Percentiles rank a stretch among this genome's conserved stretches.
Conservation (phyloP, 1,284 basidiomycete species). For the Apiotrichum laibachii region DNA sequence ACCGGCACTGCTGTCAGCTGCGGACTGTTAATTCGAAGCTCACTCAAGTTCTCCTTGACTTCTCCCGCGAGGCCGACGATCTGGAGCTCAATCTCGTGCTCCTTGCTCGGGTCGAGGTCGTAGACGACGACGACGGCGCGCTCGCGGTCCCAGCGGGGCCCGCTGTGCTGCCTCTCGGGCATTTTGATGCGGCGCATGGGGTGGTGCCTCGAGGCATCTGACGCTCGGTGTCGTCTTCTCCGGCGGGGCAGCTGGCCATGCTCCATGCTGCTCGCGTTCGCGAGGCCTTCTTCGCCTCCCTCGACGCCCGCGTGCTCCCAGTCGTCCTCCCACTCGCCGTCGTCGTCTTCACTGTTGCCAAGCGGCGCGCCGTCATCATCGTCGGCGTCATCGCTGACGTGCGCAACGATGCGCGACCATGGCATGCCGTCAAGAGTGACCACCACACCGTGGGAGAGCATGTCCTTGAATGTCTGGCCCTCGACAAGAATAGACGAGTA, state of each 20-base stretch:
- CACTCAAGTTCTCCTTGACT: slow-evolving; percentile 29
- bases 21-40: too few relatives aligned
- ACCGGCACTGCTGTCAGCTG: slow-evolving; percentile 23
- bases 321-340: slow-evolving; percentile 25
- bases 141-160: slow-evolving; percentile 33
- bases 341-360: slow-evolving; percentile 10
- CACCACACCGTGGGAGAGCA: slow-evolving; percentile 49
- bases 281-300: slow-evolving; percentile 13
- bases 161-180: slow-evolving; percentile 2
- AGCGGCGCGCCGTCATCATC: slow-evolving; percentile 13
- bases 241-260: slow-evolving; percentile 3
- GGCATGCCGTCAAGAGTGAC: slow-evolving; percentile 49
- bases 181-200: background rate
- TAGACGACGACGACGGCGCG: slow-evolving; percentile 50
- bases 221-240: background rate
- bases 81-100: slow-evolving; percentile 51
- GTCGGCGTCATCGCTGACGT: slow-evolving; percentile 45
- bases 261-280: slow-evolving; percentile 13
- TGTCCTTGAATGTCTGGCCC: slow-evolving; percentile 46
- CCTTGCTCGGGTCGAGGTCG: slow-evolving; percentile 47
- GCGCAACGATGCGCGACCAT: slow-evolving; percentile 50
- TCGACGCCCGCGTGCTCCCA: slow-evolving; percentile 10
- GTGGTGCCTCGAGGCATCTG: background rate
- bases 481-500: slow-evolving; percentile 12
- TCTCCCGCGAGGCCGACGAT: slow-evolving; percentile 45